A percentile compares a stretch with the other conserved stretches of the same genome.
Evolutionary conservation across 495 filamentous ascomycete genomes (phyloP).

Genomic region (Friedmanniomyces simplex): DNA sequence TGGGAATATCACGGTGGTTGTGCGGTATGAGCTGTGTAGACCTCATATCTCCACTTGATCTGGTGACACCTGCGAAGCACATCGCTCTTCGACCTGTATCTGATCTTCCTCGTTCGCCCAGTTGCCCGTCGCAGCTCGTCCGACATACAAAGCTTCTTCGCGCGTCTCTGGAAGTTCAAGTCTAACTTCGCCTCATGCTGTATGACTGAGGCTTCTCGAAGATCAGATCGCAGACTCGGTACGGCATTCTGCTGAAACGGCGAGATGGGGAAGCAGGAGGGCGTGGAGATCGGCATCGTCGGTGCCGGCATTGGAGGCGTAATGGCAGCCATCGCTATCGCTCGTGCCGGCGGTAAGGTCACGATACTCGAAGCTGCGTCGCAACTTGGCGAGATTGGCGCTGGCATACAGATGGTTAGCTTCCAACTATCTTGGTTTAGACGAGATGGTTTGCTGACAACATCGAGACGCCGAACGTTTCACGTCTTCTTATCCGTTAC

Average conservation of each 20-base stretch:
- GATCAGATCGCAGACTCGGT: neutral
- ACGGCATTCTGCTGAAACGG: too few species aligned
- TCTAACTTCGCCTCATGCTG: neutral
- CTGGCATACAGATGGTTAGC: constrained; percentile 18
- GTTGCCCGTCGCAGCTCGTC: neutral
- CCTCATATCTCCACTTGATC: neutral
- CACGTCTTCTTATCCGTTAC: constrained; percentile 20
- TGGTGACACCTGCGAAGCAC: neutral
- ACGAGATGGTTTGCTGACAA: neutral
- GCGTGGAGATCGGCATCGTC: constrained; percentile 17
- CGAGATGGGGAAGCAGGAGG: constrained; percentile 5
- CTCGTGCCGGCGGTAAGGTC: constrained; percentile 22
- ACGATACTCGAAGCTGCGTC: constrained; percentile 18
- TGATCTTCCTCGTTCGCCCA: neutral
- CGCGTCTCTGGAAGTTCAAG: neutral
- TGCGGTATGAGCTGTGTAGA: neutral
- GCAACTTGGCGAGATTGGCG: constrained; percentile 19
- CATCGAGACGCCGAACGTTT: constrained; percentile 19
- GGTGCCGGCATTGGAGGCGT: constrained; percentile 28
- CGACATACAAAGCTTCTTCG: neutral
- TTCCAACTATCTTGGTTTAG: neutral
- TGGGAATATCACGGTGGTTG: neutral
- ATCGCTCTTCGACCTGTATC: neutral
- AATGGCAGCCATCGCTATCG: constrained; percentile 23
- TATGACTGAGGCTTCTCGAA: neutral